phyloP scores from a whole-genome alignment of 2,329 filamentous ascomycete species.

The Xylaria sp. region DNA sequence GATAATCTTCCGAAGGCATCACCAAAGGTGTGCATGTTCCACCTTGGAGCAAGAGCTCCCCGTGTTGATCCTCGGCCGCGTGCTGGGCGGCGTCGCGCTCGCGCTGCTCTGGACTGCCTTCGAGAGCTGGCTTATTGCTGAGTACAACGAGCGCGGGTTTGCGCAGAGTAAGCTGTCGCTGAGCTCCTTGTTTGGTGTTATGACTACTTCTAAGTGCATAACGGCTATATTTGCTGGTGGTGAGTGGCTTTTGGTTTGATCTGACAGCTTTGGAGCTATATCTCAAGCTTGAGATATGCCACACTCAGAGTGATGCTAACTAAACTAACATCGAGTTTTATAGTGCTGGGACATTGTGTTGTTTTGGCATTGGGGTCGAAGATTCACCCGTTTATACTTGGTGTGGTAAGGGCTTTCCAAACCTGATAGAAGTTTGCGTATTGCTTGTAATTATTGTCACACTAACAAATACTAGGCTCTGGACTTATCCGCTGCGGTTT shows the following conservation, averaged over 20 bases:
- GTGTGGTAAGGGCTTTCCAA: constrained; percentile 47
- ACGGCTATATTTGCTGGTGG: constrained; percentile 62
- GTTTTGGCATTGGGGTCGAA: constrained; percentile 60
- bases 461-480: constrained; percentile 39
- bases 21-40: constrained; percentile 53
- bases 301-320: background rate
- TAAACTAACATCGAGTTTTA: background rate
- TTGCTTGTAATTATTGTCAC: constrained; percentile 1
- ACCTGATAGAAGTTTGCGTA: background rate
- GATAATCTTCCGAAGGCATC: too few relatives aligned
- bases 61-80: constrained; percentile 63
- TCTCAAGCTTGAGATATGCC: background rate
- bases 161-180: constrained; percentile 55
- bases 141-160: constrained; percentile 61
- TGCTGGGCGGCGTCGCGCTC: constrained; percentile 65
- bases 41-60: constrained; percentile 42
- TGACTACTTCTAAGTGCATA: constrained; percentile 63
- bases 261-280: background rate
- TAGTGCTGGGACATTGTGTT: constrained; percentile 60
- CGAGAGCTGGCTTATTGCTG: constrained; percentile 71
- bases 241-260: background rate
- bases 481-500: constrained; percentile 44
- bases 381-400: constrained; percentile 61
- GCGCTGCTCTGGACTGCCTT: constrained; percentile 69
- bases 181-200: constrained; percentile 61